Conservation (phyloP, 108 stramenopile species). For the Nitzschia sp. region DNA sequence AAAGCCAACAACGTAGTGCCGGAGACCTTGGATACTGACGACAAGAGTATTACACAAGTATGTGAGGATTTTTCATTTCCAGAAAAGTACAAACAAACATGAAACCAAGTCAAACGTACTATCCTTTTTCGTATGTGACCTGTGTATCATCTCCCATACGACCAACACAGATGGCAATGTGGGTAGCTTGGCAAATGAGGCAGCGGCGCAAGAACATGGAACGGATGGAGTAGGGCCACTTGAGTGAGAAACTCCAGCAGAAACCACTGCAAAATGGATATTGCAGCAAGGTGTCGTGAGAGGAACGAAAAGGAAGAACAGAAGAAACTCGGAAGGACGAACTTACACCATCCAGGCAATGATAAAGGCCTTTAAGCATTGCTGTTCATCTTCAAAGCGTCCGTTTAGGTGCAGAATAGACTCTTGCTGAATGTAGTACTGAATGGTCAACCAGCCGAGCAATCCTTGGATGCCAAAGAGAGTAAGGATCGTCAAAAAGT, state of each 20-base stretch:
- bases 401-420: constrained; percentile 18
- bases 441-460: neutral
- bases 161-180: constrained; percentile 41
- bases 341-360: constrained; percentile 52
- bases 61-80: neutral
- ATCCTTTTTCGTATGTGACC: too few species aligned
- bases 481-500: constrained; percentile 39
- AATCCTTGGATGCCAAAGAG: constrained; percentile 14
- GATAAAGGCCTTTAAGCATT: constrained; percentile 55
- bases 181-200: constrained; percentile 35
- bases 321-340: neutral
- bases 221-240: constrained; percentile 42
- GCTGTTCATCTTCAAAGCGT: constrained; percentile 46
- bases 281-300: too few species aligned
- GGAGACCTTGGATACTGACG: neutral
- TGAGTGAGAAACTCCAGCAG: constrained; percentile 17
- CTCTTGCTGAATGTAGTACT: constrained; percentile 17
- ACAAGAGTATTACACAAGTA: too few species aligned
- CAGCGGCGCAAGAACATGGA: constrained; percentile 51
- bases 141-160: too few species aligned
- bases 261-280: constrained; percentile 42
- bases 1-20: neutral
- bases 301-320: too few species aligned
- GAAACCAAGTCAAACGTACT: too few species aligned
- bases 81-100: neutral